phyloP scores from a whole-genome alignment of 2,329 filamentous ascomycete species.

The Colletotrichum horii region DNA sequence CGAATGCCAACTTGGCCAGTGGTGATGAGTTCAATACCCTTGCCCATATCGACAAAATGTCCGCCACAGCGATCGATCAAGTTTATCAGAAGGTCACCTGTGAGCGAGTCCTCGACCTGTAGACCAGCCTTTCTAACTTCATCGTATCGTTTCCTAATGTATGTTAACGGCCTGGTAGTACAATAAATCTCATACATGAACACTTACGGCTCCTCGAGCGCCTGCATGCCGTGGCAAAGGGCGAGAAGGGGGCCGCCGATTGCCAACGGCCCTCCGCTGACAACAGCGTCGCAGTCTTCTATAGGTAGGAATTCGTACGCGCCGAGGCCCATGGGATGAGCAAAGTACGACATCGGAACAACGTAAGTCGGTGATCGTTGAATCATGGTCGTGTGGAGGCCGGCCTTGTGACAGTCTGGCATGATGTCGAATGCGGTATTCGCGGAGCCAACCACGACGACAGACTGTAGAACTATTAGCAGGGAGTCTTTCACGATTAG shows the following conservation, averaged over 20 bases:
- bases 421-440: constrained; percentile 47
- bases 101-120: constrained; percentile 7
- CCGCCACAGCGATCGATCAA: constrained; percentile 36
- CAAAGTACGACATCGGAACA: constrained; percentile 34
- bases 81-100: constrained; percentile 17
- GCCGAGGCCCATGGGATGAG: constrained; percentile 29
- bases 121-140: background rate
- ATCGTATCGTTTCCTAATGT: constrained; percentile 8
- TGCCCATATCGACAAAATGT: constrained; percentile 40
- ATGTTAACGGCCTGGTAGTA: background rate
- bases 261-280: constrained; percentile 1
- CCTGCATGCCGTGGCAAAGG: constrained; percentile 1
- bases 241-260: constrained; percentile 1
- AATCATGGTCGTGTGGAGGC: constrained; percentile 37
- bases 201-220: constrained; percentile 16
- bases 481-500: background rate
- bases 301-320: constrained; percentile 30
- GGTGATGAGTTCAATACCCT: constrained; percentile 32
- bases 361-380: constrained; percentile 40
- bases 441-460: constrained; percentile 41
- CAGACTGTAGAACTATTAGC: constrained; percentile 23
- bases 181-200: background rate
- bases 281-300: constrained; percentile 26
- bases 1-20: constrained; percentile 33
- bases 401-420: constrained; percentile 34